phyloP scores from a whole-genome alignment of 1,139 yeast species.

The Diutina ranongensis region DNA sequence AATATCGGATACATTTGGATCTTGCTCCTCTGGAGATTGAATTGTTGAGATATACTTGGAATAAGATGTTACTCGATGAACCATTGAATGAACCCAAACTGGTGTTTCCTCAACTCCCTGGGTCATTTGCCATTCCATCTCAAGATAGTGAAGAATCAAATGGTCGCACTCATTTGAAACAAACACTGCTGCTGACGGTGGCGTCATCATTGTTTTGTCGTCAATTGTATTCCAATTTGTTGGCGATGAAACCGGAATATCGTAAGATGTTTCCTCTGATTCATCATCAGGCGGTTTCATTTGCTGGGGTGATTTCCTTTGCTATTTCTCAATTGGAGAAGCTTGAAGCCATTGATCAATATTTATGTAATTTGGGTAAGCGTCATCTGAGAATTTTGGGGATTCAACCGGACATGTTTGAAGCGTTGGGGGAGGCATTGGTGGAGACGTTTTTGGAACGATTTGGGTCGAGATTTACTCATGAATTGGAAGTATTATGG shows the following conservation, averaged over 20 bases:
- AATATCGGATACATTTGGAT: constrained; percentile 10
- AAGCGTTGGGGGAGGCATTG: constrained; percentile 70
- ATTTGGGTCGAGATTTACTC: constrained; percentile 34
- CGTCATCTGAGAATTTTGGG: constrained; percentile 68
- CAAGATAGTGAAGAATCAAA: not conserved
- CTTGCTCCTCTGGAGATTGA: constrained; percentile 26
- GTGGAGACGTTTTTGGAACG: constrained; percentile 66
- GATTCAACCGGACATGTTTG: constrained; percentile 62
- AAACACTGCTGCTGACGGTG: constrained; percentile 3
- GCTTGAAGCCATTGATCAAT: constrained; percentile 39
- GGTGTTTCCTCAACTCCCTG: constrained; percentile 15
- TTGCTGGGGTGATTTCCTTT: constrained; percentile 69
- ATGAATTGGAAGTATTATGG: constrained; percentile 58
- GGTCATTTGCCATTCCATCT: not conserved
- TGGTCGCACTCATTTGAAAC: not conserved
- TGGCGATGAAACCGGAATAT: constrained; percentile 40
- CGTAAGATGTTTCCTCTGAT: constrained; percentile 53
- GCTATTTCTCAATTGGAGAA: constrained; percentile 39
- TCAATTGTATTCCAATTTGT: constrained; percentile 50
- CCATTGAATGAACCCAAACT: constrained; percentile 14
- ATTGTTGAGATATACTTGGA: constrained; percentile 32
- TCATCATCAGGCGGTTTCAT: constrained; percentile 62
- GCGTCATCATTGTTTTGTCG: constrained; percentile 40
- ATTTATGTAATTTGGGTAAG: constrained; percentile 55
- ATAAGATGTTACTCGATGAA: constrained; percentile 31